phyloP scores from a whole-genome alignment of 257 asterid genomes.

The Verbena officinalis region DNA sequence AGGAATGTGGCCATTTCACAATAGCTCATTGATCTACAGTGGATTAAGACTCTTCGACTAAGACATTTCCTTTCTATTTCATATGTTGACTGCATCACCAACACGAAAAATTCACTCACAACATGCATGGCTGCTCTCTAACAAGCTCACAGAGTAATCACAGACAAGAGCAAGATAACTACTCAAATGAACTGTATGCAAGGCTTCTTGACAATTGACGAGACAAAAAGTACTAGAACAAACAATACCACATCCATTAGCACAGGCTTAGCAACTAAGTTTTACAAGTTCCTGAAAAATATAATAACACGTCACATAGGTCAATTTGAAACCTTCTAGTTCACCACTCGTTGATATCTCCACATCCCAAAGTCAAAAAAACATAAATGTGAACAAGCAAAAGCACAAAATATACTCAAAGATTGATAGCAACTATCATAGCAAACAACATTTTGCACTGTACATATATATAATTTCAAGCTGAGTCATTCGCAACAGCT shows the following conservation, averaged over 20 bases:
- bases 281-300: neutral
- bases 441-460: slow-evolving; percentile 18
- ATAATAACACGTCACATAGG: neutral
- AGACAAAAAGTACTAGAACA: neutral
- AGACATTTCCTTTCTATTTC: too few relatives aligned
- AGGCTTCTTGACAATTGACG: neutral
- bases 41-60: too few relatives aligned
- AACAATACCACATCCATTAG: neutral
- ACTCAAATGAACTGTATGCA: slow-evolving; percentile 1
- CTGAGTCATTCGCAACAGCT: slow-evolving; percentile 15
- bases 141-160: neutral
- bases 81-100: too few relatives aligned
- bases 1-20: too few relatives aligned
- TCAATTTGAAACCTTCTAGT: slow-evolving; percentile 5
- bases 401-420: neutral
- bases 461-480: slow-evolving; percentile 19
- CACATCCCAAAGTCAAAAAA: neutral
- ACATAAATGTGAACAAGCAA: neutral
- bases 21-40: too few relatives aligned
- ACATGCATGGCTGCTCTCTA: slow-evolving; percentile 9
- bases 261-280: neutral
- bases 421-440: neutral
- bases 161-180: slow-evolving; percentile 1
- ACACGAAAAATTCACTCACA: neutral
- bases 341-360: neutral